Evolutionary conservation across 2,329 filamentous ascomycete species (phyloP).

Genomic region (Paecilomyces niveus): DNA sequence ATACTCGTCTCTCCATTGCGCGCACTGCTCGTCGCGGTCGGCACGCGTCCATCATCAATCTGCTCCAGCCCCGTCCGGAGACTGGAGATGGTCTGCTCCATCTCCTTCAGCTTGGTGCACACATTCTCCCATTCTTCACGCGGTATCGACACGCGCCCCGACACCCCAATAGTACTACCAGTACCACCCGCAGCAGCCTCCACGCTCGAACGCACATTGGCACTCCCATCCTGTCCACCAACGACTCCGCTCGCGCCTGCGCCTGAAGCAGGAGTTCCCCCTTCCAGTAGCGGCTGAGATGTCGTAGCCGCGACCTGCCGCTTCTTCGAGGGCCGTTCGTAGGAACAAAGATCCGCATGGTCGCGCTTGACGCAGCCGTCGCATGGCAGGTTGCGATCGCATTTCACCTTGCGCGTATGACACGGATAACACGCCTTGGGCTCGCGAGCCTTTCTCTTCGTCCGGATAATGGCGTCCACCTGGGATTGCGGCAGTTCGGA

Average conservation of each 20-base stretch:
- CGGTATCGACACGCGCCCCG: conserved; percentile 29
- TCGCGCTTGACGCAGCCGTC: conserved; percentile 44
- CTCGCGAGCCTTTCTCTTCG: conserved; percentile 36
- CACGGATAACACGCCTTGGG: conserved; percentile 42
- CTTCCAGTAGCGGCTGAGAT: conserved; percentile 1
- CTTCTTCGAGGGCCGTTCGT: conserved; percentile 43
- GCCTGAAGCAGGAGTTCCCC: not conserved
- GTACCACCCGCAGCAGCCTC: conserved; percentile 5
- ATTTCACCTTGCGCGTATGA: conserved; percentile 43
- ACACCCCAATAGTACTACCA: conserved; percentile 8
- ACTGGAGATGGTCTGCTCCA: conserved; percentile 35
- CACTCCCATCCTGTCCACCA: conserved; percentile 3
- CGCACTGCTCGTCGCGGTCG: conserved; percentile 16
- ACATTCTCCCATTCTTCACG: conserved; percentile 39
- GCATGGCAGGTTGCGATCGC: conserved; percentile 42
- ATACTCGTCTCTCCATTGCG: conserved; percentile 14
- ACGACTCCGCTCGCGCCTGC: not conserved
- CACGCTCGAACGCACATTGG: conserved; percentile 6
- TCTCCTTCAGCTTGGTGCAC: conserved; percentile 34
- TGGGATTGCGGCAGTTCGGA: conserved; percentile 29
- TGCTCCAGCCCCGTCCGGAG: conserved; percentile 33
- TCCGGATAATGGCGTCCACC: conserved; percentile 32
- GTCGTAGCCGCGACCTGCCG: conserved; percentile 21
- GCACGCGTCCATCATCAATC: conserved; percentile 20
- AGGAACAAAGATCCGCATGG: conserved; percentile 43